Evolutionary conservation across 257 asterid genomes (phyloP).

Genomic region (Pogostemon cablin): DNA sequence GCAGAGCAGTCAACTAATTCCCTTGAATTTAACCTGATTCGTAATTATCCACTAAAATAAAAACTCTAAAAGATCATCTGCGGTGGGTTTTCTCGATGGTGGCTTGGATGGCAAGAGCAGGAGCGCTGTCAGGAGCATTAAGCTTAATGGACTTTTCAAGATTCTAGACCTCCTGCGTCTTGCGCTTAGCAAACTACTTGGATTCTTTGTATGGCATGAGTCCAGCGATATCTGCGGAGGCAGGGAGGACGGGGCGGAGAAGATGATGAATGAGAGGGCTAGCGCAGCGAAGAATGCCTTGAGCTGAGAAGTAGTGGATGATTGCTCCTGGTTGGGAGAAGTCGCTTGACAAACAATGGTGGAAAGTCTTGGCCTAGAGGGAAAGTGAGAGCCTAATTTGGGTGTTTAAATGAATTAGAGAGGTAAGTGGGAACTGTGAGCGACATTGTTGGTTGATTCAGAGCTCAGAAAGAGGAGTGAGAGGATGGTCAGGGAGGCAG

Average conservation of each 20-base stretch:
- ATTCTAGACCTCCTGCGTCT: constrained; percentile 90
- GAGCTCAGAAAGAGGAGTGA: constrained; percentile 28
- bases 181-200: constrained; percentile 89
- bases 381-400: constrained; percentile 45
- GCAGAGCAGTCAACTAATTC: no score
- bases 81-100: constrained; percentile 88
- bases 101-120: constrained; percentile 95
- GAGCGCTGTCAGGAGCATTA: constrained; percentile 91
- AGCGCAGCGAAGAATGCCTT: constrained; percentile 90
- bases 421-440: constrained; percentile 86
- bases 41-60: no score
- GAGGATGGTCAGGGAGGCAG: no score
- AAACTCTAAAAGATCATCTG: no score
- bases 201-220: constrained; percentile 97
- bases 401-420: constrained; percentile 68
- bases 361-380: constrained; percentile 44
- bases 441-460: constrained; percentile 52
- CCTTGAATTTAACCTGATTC: no score
- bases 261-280: constrained; percentile 77
- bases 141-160: constrained; percentile 69
- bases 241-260: constrained; percentile 86
- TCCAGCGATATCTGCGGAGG: constrained; percentile 86
- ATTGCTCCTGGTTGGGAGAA: constrained; percentile 36
- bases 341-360: constrained; percentile 62
- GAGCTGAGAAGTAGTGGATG: constrained; percentile 49